phyloP scores from a whole-genome alignment of 2,329 filamentous ascomycete genomes.

The Nakataea oryzae region DNA sequence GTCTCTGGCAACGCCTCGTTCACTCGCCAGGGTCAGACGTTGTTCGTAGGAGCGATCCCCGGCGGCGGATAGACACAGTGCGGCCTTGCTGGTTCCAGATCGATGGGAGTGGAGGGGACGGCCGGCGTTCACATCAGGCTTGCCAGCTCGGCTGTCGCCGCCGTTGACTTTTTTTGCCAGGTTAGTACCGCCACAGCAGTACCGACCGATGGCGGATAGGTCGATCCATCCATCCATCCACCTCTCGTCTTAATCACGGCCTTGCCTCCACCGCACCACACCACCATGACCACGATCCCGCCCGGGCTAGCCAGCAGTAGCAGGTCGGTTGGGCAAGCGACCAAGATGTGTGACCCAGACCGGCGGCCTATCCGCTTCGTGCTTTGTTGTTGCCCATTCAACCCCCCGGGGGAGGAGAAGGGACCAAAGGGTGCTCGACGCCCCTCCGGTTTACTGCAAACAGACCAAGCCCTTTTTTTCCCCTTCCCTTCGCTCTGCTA shows the following conservation, averaged over 20 bases:
- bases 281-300: no score
- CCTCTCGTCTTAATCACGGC: no score
- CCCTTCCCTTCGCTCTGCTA: no score
- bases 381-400: not conserved
- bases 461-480: no score
- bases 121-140: no score
- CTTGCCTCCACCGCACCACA: no score
- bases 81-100: not conserved
- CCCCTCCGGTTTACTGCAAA: no score
- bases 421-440: no score
- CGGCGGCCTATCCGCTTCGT: not conserved
- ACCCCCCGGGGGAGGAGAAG: no score
- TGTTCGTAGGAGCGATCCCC: not conserved
- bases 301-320: not conserved
- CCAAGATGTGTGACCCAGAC: not conserved
- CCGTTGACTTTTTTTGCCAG: not conserved
- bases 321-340: no score
- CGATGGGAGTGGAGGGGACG: no score
- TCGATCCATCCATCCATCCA: not conserved
- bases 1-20: not conserved
- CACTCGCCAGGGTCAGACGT: no score
- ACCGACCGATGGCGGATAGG: not conserved
- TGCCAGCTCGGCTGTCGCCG: not conserved
- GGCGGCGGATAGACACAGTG: not conserved
- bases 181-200: not conserved